Evolutionary conservation across 2,329 filamentous ascomycete genomes (phyloP), one percentile per base, ranked within the genome.

Genomic region (Aspergillus intermedius): DNA sequence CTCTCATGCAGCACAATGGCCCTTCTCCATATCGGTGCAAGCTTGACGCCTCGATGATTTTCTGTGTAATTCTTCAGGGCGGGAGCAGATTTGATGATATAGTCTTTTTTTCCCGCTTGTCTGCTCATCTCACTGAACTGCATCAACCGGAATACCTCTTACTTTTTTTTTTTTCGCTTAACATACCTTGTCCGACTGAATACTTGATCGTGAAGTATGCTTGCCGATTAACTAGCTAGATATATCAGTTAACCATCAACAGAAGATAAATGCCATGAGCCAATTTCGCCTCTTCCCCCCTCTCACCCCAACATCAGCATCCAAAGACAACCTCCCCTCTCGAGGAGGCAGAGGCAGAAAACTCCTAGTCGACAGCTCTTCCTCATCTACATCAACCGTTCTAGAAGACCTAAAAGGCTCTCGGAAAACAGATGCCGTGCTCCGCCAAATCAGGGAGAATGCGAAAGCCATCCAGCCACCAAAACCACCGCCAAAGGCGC

Each of bases 281-380:
- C 66, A 70, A 48, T 72, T 72, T 44, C 69, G 71, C 47, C 59
- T 72, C 43, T 72, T 72, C 40, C 70, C 69, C 15, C 55, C 65
- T n/a, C 60, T 64, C 44, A 60, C 67, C 9, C 57, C 61, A 9
- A 60, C 62, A 50, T 52, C 42, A 59, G 61, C 48, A 55, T 47
- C 19, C 53, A 30, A 30, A 30, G 25, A 30, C 8, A 12, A 30
- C 25, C 9, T 30, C 10, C 25, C 25, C 25, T 30, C 25, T 12
- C 9, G 10, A 30, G 25, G 25, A 12, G 25, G 25, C 9, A 28
- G 25, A 28, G 9, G 8, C 25, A 30, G 25, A 30, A 30, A 30
- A 30, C 9, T 30, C 25, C 10, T 30, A 30, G 25, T 30, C 25
- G 25, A 12, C 25, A 30, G 10, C 9, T 12, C 25, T 4, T 30